Evolutionary conservation across 2,329 filamentous ascomycete species (phyloP).

Genomic region (Phaeoacremonium minimum): DNA sequence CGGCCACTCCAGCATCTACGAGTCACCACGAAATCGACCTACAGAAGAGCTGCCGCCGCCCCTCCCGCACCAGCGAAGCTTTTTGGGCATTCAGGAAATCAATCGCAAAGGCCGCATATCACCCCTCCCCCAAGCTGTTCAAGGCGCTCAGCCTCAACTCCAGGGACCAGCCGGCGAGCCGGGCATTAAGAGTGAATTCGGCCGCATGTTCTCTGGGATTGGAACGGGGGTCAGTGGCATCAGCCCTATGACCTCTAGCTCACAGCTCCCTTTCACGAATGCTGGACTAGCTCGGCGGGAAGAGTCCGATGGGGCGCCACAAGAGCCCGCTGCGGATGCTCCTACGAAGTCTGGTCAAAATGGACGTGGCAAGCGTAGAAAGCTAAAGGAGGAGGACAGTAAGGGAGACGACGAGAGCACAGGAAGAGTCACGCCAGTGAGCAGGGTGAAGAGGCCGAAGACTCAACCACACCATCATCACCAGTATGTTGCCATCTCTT

Average conservation of each 20-base stretch:
- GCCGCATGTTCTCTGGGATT: conserved; percentile 93
- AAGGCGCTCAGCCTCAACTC: conserved; percentile 80
- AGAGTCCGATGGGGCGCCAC: conserved; percentile 38
- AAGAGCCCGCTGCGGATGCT: conserved; percentile 39
- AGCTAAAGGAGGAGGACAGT: conserved; percentile 71
- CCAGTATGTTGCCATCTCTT: conserved; percentile 56
- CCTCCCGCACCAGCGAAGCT: conserved; percentile 54
- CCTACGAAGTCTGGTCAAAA: conserved; percentile 30
- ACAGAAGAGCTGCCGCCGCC: conserved; percentile 53
- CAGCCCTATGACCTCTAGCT: conserved; percentile 42
- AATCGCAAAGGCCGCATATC: conserved; percentile 81
- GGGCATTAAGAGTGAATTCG: conserved; percentile 91
- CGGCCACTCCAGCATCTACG: conserved; percentile 35
- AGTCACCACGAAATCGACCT: conserved; percentile 34
- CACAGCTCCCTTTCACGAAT: conserved; percentile 41
- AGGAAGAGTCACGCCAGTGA: conserved; percentile 56
- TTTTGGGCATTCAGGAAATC: conserved; percentile 76
- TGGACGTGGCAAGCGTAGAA: conserved; percentile 59
- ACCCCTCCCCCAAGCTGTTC: conserved; percentile 87
- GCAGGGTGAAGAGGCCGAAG: conserved; percentile 63
- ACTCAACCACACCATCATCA: conserved; percentile 61
- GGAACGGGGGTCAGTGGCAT: conserved; percentile 53
- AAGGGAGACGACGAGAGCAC: conserved; percentile 63
- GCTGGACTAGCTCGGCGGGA: conserved; percentile 45
- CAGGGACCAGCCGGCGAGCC: conserved; percentile 77